Conservation (phyloP, 129 eudicot species). For the Flaveria linearis region DNA sequence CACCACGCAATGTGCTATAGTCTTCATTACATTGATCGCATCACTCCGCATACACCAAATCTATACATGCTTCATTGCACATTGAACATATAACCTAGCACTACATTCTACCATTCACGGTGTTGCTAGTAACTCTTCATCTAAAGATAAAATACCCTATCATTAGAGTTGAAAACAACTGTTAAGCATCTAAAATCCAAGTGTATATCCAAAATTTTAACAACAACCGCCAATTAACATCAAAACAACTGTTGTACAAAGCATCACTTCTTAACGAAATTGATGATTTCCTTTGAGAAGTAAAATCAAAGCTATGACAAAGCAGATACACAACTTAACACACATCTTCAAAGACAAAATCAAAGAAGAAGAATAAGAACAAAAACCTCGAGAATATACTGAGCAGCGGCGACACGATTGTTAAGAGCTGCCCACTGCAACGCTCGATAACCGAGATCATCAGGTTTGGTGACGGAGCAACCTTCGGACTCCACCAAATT, state of each 20-base stretch:
- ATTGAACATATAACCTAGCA: neutral
- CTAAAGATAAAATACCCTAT: neutral
- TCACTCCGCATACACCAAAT: neutral
- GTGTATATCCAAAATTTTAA: conserved; percentile 11
- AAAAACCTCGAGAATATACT: conserved; percentile 77
- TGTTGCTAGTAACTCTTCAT: neutral
- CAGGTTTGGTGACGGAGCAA: conserved; percentile 75
- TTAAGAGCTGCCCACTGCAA: conserved; percentile 99
- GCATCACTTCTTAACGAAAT: neutral
- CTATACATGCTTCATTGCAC: neutral
- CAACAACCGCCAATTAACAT: conserved; percentile 9
- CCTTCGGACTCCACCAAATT: conserved; percentile 83
- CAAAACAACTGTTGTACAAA: neutral
- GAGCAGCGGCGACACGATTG: conserved; percentile 91
- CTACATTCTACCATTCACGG: conserved; percentile 19
- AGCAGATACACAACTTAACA: neutral
- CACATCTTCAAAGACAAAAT: neutral
- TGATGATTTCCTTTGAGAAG: neutral
- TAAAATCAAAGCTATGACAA: neutral
- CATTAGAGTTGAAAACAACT: neutral
- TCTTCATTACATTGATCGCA: neutral
- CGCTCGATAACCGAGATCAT: conserved; percentile 81
- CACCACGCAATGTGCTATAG: conserved; percentile 3
- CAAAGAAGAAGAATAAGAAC: neutral
- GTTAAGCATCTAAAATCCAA: conserved; percentile 1